Base-by-base conservation (phyloP, 2,329 filamentous ascomycete genomes). In the Knufia petricola region DNA sequence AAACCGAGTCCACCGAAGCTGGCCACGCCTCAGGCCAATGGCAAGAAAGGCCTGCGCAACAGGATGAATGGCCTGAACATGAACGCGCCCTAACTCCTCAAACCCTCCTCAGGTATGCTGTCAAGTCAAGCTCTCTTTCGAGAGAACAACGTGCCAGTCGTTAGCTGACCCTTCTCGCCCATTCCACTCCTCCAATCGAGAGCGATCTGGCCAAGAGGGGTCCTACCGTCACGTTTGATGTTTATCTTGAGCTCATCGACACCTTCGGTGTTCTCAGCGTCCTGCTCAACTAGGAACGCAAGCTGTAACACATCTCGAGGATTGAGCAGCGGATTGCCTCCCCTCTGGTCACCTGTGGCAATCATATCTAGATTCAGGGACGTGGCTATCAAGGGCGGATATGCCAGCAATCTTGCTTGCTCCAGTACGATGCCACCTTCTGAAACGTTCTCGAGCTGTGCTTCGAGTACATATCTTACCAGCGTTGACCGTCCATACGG, bases 381-480 rank as follows among this genome's bases (percentile, higher is more conserved):
- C 40, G 65, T 70, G 8, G 71, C 71, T 56, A 66, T 73, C 61
- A 78, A 77, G 1, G 57, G 57, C 20, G 41, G 19, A 41, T 52
- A 55, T 8, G 52, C 24, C 26, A 54, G 51, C 19, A 59, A 32
- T 31, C 42, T 54, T 1, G 54, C 43, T 32, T 58, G 56, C 66
- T 94, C 86, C 45, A 98, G 74, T 61, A 85, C 79, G 55, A 96
- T 84, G 3, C 81, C 73, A 38, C 82, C 82, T 63, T 95, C 89
- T 40, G 87, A 87, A 61, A 89, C 85, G 66, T 96, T 98, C 71
- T 98, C 92, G 50, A 98, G 68, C 69, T 98, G 92, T 21, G 90
- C 92, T 66, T 98, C 92, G 43, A 98, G 73, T 12, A 87, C 81
- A 77, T 87, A 95, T 49, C 66, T 65, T 37, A 68, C 58, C 37